phyloP scores from a whole-genome alignment of 2,329 filamentous ascomycete species.

The Aspergillus costaricaensis region DNA sequence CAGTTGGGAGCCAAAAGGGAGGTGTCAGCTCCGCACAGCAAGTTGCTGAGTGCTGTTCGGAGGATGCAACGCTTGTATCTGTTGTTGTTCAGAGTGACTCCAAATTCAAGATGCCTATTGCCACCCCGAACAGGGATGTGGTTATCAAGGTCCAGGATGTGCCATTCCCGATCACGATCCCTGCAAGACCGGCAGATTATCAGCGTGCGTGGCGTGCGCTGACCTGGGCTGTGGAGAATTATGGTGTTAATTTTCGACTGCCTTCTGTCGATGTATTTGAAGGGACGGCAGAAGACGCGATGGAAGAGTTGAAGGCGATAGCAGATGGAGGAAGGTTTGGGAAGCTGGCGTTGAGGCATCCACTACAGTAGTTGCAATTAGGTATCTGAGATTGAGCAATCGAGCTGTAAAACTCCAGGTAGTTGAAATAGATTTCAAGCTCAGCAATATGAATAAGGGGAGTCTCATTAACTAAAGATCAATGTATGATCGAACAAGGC shows the following conservation, averaged over 20 bases:
- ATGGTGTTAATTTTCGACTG: neutral
- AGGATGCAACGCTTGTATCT: neutral
- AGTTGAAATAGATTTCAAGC: too few relatives aligned
- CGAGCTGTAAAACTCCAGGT: too few relatives aligned
- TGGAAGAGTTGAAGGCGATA: neutral
- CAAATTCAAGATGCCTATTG: neutral
- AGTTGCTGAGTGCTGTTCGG: neutral
- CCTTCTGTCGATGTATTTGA: neutral
- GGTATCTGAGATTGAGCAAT: too few relatives aligned
- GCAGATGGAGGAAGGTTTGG: constrained; percentile 8
- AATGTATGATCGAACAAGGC: too few relatives aligned
- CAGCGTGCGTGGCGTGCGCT: neutral
- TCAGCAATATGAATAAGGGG: too few relatives aligned
- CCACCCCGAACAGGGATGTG: neutral
- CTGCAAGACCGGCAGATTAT: neutral
- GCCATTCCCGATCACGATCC: neutral
- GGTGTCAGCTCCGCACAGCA: neutral
- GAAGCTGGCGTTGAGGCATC: constrained; percentile 12
- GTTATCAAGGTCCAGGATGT: neutral
- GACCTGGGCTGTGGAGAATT: neutral
- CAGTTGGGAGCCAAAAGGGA: neutral
- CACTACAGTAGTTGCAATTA: neutral
- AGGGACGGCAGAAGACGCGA: neutral
- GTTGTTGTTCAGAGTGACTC: neutral
- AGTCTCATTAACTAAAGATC: too few relatives aligned